Evolutionary conservation across 345 rosid genomes (phyloP).

Genomic region (Linum lewisii): DNA sequence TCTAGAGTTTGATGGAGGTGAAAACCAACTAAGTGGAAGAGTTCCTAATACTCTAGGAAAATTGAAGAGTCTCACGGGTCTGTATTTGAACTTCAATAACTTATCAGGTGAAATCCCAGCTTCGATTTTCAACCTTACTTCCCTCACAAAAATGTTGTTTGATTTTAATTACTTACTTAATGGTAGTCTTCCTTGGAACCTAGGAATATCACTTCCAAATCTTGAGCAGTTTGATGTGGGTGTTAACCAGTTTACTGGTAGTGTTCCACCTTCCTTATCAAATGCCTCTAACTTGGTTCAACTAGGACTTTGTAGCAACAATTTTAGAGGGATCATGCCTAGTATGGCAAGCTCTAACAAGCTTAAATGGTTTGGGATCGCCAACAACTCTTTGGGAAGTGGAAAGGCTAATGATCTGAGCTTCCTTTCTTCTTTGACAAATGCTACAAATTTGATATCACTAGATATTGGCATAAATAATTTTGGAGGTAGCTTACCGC

Average conservation of each 20-base stretch:
- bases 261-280: slow-evolving; percentile 13
- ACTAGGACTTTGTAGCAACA: not conserved
- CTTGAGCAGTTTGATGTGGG: not conserved
- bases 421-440: slow-evolving; percentile 13
- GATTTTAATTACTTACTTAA: not conserved
- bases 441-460: not conserved
- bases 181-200: slow-evolving; percentile 7
- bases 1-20: not conserved
- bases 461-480: not conserved
- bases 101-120: slow-evolving; percentile 13
- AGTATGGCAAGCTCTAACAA: slow-evolving; percentile 5
- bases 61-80: not conserved
- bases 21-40: slow-evolving; percentile 3
- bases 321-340: slow-evolving; percentile 13
- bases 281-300: slow-evolving; percentile 13
- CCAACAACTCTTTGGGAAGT: slow-evolving; percentile 8
- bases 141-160: not conserved
- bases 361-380: not conserved
- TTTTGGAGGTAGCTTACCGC: slow-evolving; percentile 17
- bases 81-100: too few species aligned
- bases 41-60: slow-evolving; percentile 14
- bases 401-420: too few species aligned
- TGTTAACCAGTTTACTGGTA: too few species aligned
- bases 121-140: slow-evolving; percentile 14
- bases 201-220: slow-evolving; percentile 13